phyloP scores from a whole-genome alignment of 306 rosid species.

The Medicago lupulina region DNA sequence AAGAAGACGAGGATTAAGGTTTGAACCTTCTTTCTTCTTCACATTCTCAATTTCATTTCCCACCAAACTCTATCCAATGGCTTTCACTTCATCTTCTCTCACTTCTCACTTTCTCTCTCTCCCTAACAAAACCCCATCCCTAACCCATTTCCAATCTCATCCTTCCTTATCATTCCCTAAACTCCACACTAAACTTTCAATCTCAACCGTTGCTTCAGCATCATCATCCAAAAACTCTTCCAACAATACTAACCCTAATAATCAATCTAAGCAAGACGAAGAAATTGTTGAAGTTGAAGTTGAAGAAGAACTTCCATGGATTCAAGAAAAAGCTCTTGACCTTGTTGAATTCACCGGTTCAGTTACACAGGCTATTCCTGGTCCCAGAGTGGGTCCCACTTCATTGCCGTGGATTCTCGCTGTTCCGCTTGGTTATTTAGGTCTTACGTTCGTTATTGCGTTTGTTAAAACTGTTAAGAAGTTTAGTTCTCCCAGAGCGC shows the following conservation, averaged over 20 bases:
- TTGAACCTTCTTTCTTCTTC: too few species aligned
- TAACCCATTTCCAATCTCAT: constrained; percentile 12
- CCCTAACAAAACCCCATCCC: too few species aligned
- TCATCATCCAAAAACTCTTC: constrained; percentile 5
- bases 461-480: constrained; percentile 71
- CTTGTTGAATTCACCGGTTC: constrained; percentile 93
- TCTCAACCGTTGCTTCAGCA: not conserved
- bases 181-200: not conserved
- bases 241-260: not conserved
- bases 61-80: too few species aligned
- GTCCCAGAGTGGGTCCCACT: constrained; percentile 87
- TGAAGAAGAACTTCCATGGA: constrained; percentile 92
- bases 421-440: constrained; percentile 74
- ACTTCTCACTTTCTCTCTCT: too few species aligned
- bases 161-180: not conserved
- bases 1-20: too few species aligned
- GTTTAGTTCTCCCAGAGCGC: constrained; percentile 79
- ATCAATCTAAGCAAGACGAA: constrained; percentile 36
- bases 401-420: constrained; percentile 94
- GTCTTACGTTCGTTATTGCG: constrained; percentile 78
- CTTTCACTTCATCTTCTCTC: too few species aligned
- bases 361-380: constrained; percentile 88
- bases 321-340: constrained; percentile 95
- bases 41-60: too few species aligned
- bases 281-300: constrained; percentile 62